Base-by-base conservation (phyloP, 2,329 filamentous ascomycete species). In the Knufia petricola region DNA sequence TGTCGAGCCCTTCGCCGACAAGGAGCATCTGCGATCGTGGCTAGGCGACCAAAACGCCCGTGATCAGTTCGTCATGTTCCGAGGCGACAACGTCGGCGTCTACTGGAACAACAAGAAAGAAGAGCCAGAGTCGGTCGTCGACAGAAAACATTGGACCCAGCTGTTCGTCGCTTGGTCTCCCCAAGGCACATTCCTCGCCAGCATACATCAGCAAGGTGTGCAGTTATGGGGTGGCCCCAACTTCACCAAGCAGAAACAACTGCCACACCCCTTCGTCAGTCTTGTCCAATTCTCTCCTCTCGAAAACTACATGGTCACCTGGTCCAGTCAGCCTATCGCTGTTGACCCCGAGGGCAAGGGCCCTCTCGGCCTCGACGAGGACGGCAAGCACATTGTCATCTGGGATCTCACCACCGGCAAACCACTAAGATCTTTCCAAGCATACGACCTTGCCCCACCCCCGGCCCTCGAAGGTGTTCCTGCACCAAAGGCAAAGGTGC, bases 81-180 rank as follows among this genome's bases (percentile, higher is more conserved):
- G 87, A 46, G 85, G 83, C 58, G 92, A 98, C 46, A 84, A 83
- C 54, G 92, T 98, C 31, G 89, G 88, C 51, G 85, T 98, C 4
- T 95, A 85, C 76, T 98, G 90, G 90, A 96, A 96, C 74, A 94
- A 94, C 75, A 92, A 94, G 71, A 90, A 85, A 69, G 89, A 95
- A 52, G 69, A 76, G 19, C 88, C 90, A 3, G 92, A 98, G 68
- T 81, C 79, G 55, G 79, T 95, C 31, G 87, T 98, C 50, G 90
- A 96, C 63, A 84, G 92, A 58, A 82, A 85, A 61, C 86, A 94
- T 75, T 98, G 92, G 92, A 98, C 92, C 52, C 92, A 98, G 69
- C 87, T 87, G 31, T 98, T 98, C 64, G 84, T 98, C 44, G 87
- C 95, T 71, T 98, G 92, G 92, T 96, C 92, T 49, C 92, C 92